A percentile compares a stretch with the other conserved stretches of the same genome.
These are phyloP conservation scores for Pseudocercospora macadamiae DNA, from an alignment of 2,329 filamentous ascomycete genomes.

Conservation along the genomic window DNA sequence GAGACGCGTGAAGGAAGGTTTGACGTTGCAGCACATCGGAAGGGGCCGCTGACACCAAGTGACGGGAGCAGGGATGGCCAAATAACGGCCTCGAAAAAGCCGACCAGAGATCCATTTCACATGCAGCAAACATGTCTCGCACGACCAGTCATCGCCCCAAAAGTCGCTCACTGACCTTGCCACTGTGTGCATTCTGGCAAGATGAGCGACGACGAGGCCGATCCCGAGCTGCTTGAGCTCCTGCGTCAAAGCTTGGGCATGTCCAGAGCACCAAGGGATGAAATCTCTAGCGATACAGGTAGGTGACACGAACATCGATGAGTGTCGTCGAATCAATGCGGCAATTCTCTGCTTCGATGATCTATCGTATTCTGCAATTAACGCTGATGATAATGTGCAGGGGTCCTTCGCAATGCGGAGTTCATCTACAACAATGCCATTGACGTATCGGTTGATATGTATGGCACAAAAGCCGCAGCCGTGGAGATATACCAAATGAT, in stretches of 20 bases:
- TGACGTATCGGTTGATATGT: slow-evolving; percentile 86
- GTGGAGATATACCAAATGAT: slow-evolving; percentile 78
- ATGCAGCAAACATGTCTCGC: slow-evolving; percentile 4
- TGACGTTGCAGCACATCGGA: neutral
- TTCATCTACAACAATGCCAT: slow-evolving; percentile 90
- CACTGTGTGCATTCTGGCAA: slow-evolving; percentile 25
- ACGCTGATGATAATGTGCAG: slow-evolving; percentile 52
- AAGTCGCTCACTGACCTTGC: neutral
- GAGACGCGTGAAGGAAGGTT: neutral
- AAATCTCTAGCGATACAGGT: slow-evolving; percentile 38
- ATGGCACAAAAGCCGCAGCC: slow-evolving; percentile 79
- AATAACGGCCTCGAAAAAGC: neutral
- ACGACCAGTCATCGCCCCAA: neutral
- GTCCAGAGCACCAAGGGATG: slow-evolving; percentile 25
- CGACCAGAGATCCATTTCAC: neutral
- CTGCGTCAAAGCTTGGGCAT: slow-evolving; percentile 75
- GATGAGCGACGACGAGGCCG: slow-evolving; percentile 94
- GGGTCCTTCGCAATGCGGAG: slow-evolving; percentile 79
- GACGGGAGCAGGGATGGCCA: slow-evolving; percentile 1
- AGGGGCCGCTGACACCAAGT: neutral
- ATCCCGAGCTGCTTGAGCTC: slow-evolving; percentile 83
- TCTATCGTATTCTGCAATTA: neutral
- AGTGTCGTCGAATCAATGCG: neutral
- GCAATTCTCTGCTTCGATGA: neutral
- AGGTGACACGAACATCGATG: no score